Evolutionary conservation across 1,284 basidiomycete genomes (phyloP).

Genomic region (Laetiporus sulphureus): DNA sequence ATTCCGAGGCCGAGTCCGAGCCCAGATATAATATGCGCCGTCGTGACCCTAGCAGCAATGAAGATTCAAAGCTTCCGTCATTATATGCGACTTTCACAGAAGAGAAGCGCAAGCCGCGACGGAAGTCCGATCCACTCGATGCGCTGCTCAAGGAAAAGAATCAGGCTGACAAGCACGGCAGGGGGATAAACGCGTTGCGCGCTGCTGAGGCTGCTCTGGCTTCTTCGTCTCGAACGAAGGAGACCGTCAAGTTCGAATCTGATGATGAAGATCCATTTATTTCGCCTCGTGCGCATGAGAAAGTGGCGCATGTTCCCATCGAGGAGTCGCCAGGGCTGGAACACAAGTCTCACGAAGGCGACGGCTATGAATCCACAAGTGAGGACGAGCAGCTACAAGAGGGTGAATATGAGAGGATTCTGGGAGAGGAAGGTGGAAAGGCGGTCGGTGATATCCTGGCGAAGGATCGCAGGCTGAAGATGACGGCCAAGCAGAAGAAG

Average conservation of each 20-base stretch:
- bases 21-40: conserved; percentile 23
- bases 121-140: conserved; percentile 44
- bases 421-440: conserved; percentile 36
- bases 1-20: no score
- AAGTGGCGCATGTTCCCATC: no score
- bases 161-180: conserved; percentile 19
- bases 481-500: conserved; percentile 17
- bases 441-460: conserved; percentile 36
- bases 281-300: no score
- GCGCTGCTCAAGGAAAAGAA: conserved; percentile 27
- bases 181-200: conserved; percentile 16
- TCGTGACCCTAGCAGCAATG: no score
- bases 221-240: conserved; percentile 23
- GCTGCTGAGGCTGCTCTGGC: conserved; percentile 31
- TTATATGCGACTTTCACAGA: background rate
- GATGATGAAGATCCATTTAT: conserved; percentile 34
- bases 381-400: conserved; percentile 29
- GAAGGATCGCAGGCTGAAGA: conserved; percentile 27
- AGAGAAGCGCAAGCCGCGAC: conserved; percentile 12
- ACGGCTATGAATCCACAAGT: conserved; percentile 28
- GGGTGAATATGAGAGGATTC: conserved; percentile 31
- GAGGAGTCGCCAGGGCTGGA: no score
- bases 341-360: conserved; percentile 16
- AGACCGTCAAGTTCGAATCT: conserved; percentile 23
- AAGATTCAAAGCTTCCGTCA: no score